These are phyloP conservation scores for Monosporascus sp. DNA, from an alignment of 2,329 filamentous ascomycete species.

Conservation along the genomic window DNA sequence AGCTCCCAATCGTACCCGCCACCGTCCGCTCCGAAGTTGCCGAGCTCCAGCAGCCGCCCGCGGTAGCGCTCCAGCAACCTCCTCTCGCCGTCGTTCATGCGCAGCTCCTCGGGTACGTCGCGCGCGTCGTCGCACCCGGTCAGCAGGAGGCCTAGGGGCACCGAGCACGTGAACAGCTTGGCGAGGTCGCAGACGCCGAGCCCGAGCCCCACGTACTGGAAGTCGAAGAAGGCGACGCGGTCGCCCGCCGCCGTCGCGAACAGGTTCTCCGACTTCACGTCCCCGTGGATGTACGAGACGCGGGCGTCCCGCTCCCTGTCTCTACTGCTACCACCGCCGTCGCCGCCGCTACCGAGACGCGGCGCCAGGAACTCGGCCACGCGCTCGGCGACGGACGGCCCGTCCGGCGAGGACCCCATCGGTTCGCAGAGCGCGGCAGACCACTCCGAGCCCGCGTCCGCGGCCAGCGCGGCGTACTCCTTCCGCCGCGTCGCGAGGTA, in stretches of 20 bases:
- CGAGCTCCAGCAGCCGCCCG: constrained; percentile 26
- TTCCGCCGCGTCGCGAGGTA: constrained; percentile 58
- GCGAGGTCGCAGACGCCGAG: constrained; percentile 62
- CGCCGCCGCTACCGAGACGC: constrained; percentile 23
- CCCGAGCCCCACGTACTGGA: constrained; percentile 62
- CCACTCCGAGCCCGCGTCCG: constrained; percentile 51
- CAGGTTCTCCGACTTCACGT: constrained; percentile 66
- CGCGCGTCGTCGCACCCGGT: constrained; percentile 18
- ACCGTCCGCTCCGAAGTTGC: constrained; percentile 5
- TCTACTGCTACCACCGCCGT: neutral
- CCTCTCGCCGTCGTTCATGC: constrained; percentile 47
- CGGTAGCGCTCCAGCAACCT: constrained; percentile 48
- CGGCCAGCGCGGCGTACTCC: constrained; percentile 47
- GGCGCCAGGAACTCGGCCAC: constrained; percentile 48
- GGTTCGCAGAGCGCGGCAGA: constrained; percentile 40
- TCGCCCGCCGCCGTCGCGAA: constrained; percentile 48
- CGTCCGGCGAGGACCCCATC: constrained; percentile 6
- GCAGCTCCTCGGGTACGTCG: constrained; percentile 31
- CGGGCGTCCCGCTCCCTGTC: constrained; percentile 16
- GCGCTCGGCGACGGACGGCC: constrained; percentile 42
- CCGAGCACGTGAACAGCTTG: constrained; percentile 62
- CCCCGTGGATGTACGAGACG: constrained; percentile 60
- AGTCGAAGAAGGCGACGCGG: constrained; percentile 60
- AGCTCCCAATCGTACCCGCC: constrained; percentile 47
- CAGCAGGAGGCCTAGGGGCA: constrained; percentile 53